Conservation (phyloP, 768 basidiomycete genomes). For the Cystoderma amianthinum region DNA sequence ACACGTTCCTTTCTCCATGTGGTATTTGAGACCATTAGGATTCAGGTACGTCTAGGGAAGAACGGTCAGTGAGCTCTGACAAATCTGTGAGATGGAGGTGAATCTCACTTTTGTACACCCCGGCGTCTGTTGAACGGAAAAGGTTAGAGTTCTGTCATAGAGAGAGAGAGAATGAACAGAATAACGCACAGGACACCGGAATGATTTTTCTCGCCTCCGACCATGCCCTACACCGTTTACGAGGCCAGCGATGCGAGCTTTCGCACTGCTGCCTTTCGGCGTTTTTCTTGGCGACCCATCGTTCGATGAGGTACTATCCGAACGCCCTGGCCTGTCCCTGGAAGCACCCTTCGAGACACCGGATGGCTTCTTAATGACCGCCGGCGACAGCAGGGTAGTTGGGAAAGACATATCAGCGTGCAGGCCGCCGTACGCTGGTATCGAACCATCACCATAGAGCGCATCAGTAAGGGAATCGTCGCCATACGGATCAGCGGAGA, state of each 20-base stretch:
- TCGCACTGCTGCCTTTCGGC: background rate
- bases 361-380: background rate
- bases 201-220: conserved; percentile 33
- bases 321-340: background rate
- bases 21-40: conserved; percentile 63
- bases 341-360: background rate
- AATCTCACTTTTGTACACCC: conserved; percentile 49
- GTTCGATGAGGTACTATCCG: background rate
- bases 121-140: conserved; percentile 19
- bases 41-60: conserved; percentile 47
- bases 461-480: background rate
- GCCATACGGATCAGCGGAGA: background rate
- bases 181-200: conserved; percentile 40
- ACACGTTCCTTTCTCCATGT: conserved; percentile 62
- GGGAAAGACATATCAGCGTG: background rate
- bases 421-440: background rate
- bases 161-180: conserved; percentile 1
- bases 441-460: background rate
- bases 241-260: background rate
- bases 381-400: background rate
- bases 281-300: background rate
- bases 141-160: conserved; percentile 2
- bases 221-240: conserved; percentile 3
- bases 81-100: background rate
- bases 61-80: conserved; percentile 4